These are phyloP conservation scores for Saccharomycopsis olivae DNA, from an alignment of 805 yeast species.

Conservation along the genomic window DNA sequence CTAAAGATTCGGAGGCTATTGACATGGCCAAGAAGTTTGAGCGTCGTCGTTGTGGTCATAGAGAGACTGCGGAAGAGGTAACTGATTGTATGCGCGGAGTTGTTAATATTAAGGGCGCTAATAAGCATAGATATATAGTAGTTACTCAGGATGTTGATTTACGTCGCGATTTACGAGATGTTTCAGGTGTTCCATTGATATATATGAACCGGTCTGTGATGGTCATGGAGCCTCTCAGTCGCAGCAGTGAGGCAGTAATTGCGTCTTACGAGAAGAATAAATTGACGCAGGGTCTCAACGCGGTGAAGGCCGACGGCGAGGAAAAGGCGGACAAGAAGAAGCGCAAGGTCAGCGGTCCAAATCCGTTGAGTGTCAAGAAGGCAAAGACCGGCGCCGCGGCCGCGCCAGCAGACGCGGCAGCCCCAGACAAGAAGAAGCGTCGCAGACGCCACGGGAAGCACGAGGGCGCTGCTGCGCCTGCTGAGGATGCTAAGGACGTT, in stretches of 20 bases:
- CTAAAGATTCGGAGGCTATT: conserved; percentile 66
- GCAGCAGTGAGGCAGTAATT: conserved; percentile 47
- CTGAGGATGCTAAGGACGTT: too few relatives aligned
- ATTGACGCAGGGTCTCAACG: conserved; percentile 71
- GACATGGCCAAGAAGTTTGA: conserved; percentile 75
- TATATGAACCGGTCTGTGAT: conserved; percentile 86
- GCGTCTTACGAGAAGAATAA: conserved; percentile 50
- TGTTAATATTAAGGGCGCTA: conserved; percentile 59
- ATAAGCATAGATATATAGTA: conserved; percentile 84
- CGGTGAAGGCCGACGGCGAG: conserved; percentile 30
- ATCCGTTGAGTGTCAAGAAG: conserved; percentile 84
- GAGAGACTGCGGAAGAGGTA: conserved; percentile 52
- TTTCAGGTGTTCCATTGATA: conserved; percentile 86
- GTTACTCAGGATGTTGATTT: conserved; percentile 72
- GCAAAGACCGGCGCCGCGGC: conserved; percentile 30
- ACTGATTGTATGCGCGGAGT: conserved; percentile 67
- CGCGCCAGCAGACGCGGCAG: neutral
- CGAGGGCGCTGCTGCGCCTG: too few relatives aligned
- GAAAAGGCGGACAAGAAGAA: conserved; percentile 22
- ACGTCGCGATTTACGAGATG: conserved; percentile 54
- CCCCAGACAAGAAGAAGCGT: conserved; percentile 1
- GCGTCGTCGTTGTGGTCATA: conserved; percentile 87
- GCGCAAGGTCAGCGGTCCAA: conserved; percentile 74
- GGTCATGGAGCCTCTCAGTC: conserved; percentile 90
- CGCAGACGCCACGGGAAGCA: conserved; percentile 7